Evolutionary conservation across 129 eudicot genomes (phyloP).

Genomic region (Heracleum sosnowskyi): DNA sequence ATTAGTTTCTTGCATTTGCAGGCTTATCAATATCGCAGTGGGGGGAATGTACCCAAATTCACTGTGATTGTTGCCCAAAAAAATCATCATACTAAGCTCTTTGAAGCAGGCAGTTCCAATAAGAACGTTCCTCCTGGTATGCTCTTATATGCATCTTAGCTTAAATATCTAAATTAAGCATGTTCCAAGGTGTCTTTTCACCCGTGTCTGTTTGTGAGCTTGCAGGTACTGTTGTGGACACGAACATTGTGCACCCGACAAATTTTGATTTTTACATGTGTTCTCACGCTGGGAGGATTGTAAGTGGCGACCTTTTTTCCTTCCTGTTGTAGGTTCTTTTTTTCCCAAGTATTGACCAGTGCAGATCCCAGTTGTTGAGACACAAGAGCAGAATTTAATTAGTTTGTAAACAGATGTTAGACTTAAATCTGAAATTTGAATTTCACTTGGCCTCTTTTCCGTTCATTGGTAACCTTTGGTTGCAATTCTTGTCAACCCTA

Average conservation of each 20-base stretch:
- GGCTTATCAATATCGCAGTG: conserved; percentile 38
- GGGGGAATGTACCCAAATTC: conserved; percentile 52
- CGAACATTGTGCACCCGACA: conserved; percentile 60
- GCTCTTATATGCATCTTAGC: neutral
- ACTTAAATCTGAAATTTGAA: too few relatives aligned
- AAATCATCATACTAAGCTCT: conserved; percentile 68
- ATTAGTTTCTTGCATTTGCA: conserved; percentile 1
- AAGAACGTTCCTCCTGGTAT: conserved; percentile 79
- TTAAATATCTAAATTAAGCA: too few relatives aligned
- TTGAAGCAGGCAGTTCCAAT: conserved; percentile 28
- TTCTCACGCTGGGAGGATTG: conserved; percentile 75
- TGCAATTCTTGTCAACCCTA: too few relatives aligned
- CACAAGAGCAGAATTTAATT: too few relatives aligned
- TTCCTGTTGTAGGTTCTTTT: too few relatives aligned
- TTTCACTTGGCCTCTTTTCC: too few relatives aligned
- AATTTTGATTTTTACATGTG: conserved; percentile 69
- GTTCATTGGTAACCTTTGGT: too few relatives aligned
- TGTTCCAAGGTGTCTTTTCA: neutral
- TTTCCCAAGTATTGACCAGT: too few relatives aligned
- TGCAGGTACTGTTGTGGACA: conserved; percentile 70
- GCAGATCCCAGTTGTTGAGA: too few relatives aligned
- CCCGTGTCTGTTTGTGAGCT: neutral
- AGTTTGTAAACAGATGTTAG: too few relatives aligned
- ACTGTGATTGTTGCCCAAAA: conserved; percentile 11
- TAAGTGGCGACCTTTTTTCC: conserved; percentile 25